phyloP scores from a whole-genome alignment of 805 yeast species.

The Osmozyma mogii region DNA sequence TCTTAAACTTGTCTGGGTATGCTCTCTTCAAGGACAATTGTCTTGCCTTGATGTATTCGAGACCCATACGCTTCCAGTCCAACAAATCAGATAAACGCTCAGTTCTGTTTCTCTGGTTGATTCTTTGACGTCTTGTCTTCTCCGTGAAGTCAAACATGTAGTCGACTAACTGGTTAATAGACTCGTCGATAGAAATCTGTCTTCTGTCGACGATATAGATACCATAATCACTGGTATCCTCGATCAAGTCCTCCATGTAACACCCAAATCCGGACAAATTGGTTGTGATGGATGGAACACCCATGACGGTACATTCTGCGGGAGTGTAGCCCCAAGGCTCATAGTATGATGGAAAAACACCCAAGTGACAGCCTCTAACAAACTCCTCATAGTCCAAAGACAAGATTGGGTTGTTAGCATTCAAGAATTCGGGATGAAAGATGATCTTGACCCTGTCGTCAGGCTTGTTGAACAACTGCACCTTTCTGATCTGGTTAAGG shows the following conservation, averaged over 20 bases:
- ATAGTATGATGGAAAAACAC: slow-evolving; percentile 96
- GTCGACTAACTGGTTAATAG: slow-evolving; percentile 81
- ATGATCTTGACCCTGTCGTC: slow-evolving; percentile 90
- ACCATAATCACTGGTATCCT: slow-evolving; percentile 91
- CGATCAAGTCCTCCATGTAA: slow-evolving; percentile 96
- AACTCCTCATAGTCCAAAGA: slow-evolving; percentile 95
- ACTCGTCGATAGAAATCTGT: slow-evolving; percentile 84
- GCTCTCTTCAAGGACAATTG: slow-evolving; percentile 88
- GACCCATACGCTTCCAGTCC: slow-evolving; percentile 98
- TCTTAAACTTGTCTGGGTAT: slow-evolving; percentile 74
- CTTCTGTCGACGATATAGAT: slow-evolving; percentile 95
- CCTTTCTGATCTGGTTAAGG: slow-evolving; percentile 83
- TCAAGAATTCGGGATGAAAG: slow-evolving; percentile 95
- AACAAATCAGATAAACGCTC: slow-evolving; percentile 87
- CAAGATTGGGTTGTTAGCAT: slow-evolving; percentile 88
- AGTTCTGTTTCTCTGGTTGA: slow-evolving; percentile 95
- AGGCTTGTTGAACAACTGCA: slow-evolving; percentile 81
- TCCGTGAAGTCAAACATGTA: slow-evolving; percentile 83
- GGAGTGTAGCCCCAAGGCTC: slow-evolving; percentile 99
- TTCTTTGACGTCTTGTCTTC: slow-evolving; percentile 93
- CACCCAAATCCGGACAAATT: slow-evolving; percentile 96
- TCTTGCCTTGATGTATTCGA: slow-evolving; percentile 92
- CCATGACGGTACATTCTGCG: slow-evolving; percentile 99
- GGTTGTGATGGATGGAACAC: slow-evolving; percentile 95
- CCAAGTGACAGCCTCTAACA: slow-evolving; percentile 95